These are phyloP conservation scores for Pythium dissimile DNA, from an alignment of 352 stramenopile species.

Conservation along the genomic window DNA sequence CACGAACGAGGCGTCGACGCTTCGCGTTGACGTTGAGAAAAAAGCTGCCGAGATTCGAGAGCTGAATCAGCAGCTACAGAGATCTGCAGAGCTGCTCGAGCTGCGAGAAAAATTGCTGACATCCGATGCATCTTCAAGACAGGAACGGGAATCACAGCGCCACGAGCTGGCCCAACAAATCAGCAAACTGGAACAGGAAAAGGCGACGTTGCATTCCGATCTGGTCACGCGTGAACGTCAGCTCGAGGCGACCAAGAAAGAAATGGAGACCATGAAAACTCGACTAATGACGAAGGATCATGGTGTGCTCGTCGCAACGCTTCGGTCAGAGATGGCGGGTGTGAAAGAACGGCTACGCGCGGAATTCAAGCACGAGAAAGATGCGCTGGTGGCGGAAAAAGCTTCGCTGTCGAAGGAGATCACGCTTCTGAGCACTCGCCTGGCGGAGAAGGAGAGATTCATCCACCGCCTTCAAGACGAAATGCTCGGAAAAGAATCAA, in stretches of 20 bases:
- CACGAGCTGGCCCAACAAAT: constrained; percentile 42
- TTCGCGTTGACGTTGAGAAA: constrained; percentile 39
- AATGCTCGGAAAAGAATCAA: constrained; percentile 30
- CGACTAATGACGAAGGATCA: constrained; percentile 49
- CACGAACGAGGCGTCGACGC: not conserved
- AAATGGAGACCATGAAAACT: constrained; percentile 37
- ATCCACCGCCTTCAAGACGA: constrained; percentile 45
- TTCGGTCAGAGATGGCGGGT: constrained; percentile 52
- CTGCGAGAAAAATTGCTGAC: constrained; percentile 49
- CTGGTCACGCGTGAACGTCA: constrained; percentile 14
- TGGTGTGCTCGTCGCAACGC: constrained; percentile 49
- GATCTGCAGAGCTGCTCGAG: constrained; percentile 30
- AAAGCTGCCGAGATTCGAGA: constrained; percentile 48
- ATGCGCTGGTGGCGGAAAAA: constrained; percentile 35
- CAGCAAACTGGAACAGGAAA: constrained; percentile 10
- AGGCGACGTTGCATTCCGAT: not conserved
- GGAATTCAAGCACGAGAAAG: constrained; percentile 66
- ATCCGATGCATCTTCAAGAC: constrained; percentile 37
- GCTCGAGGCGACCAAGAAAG: constrained; percentile 34
- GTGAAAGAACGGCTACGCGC: constrained; percentile 56
- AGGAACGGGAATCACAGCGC: constrained; percentile 41
- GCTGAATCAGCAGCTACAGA: constrained; percentile 49
- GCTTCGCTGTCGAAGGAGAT: constrained; percentile 43
- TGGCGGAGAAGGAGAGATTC: constrained; percentile 45
- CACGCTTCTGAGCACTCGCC: constrained; percentile 25